Base-by-base conservation (phyloP, 257 asterid species). In the Solanum appendiculatum region DNA sequence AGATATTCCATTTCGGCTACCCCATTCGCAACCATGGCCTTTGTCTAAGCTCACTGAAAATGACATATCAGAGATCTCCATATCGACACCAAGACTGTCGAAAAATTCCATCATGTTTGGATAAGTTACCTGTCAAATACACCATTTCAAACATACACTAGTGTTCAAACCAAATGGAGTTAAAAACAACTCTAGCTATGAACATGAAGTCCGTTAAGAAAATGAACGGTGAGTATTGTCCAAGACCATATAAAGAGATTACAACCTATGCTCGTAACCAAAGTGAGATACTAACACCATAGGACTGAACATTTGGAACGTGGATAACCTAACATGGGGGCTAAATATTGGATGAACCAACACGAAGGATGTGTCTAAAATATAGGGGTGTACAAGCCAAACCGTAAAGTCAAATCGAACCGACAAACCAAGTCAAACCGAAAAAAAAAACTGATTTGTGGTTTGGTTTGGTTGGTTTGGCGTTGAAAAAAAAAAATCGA, bases 101-200 rank as follows among this genome's bases (percentile, higher is more conserved):
- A 97, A 97, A 86, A 97, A 95, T 80, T 97, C 98, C 98, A 96
- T 91, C 99, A 95, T 97, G 92, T 97, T 97, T 88, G 99, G 99
- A 91, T 97, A 97, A 36, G 99, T 97, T 66, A 95, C 99, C 99
- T 95, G 94, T 72, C 73, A 86, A 85, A 70, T 27, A 58, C 25
- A 54, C 87, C 81, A 82, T 48, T 42, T 34, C 34, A 48, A 9
- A 48, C 21, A 31, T 48, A 31, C 9, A 31, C 25, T 72, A 20
- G 44, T 7, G 64, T 20, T 20, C 64, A 54, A 54, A 54, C 11
- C 64, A 54, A 0, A 20, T 54, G 64, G 64, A 54, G 64, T 54
- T 54, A 0, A 20, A 54, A 56, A 20, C 12, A 4, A 20, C 48
- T 34, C 9, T 36, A 56, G 25, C 64, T 56, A 72, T 36, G 48